Evolutionary conservation across 2,329 filamentous ascomycete genomes (phyloP).

Genomic region (Emmonsiellopsis sp.): DNA sequence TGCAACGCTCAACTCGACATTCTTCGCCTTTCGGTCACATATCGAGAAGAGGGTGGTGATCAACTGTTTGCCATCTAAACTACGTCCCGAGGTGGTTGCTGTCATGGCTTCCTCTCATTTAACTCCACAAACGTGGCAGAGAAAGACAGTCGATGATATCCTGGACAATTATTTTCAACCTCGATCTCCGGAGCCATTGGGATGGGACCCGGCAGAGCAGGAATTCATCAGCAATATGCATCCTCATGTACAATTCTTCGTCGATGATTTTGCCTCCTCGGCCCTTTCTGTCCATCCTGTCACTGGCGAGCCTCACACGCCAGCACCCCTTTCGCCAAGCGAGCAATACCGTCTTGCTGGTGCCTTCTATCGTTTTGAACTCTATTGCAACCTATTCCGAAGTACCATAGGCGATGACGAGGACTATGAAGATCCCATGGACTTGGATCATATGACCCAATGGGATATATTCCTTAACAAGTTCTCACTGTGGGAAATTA

Average conservation of each 20-base stretch:
- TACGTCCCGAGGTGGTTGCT: conserved; percentile 4
- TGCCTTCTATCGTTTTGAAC: conserved; percentile 14
- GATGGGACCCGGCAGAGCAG: conserved; percentile 8
- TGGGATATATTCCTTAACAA: conserved; percentile 7
- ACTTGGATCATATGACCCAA: neutral
- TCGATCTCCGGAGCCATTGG: neutral
- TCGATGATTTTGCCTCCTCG: conserved; percentile 7
- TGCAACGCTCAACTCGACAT: too few species aligned
- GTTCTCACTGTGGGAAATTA: conserved; percentile 16
- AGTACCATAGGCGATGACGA: too few species aligned
- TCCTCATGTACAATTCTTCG: conserved; percentile 9
- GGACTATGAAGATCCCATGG: neutral
- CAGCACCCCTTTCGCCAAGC: neutral
- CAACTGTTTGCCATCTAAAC: too few species aligned
- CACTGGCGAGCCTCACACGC: neutral
- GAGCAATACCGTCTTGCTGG: conserved; percentile 10
- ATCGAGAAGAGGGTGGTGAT: too few species aligned
- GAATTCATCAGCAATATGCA: conserved; percentile 3
- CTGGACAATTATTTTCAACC: conserved; percentile 1
- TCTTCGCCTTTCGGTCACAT: too few species aligned
- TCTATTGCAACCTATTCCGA: conserved; percentile 14
- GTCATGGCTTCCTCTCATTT: conserved; percentile 3
- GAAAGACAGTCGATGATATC: conserved; percentile 2
- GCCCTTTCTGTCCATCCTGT: neutral
- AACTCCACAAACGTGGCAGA: neutral